A percentile compares a stretch with the other conserved stretches of the same genome.
phyloP scores from a whole-genome alignment of 768 basidiomycete genomes.

The Pleurotus citrinopileatus region DNA sequence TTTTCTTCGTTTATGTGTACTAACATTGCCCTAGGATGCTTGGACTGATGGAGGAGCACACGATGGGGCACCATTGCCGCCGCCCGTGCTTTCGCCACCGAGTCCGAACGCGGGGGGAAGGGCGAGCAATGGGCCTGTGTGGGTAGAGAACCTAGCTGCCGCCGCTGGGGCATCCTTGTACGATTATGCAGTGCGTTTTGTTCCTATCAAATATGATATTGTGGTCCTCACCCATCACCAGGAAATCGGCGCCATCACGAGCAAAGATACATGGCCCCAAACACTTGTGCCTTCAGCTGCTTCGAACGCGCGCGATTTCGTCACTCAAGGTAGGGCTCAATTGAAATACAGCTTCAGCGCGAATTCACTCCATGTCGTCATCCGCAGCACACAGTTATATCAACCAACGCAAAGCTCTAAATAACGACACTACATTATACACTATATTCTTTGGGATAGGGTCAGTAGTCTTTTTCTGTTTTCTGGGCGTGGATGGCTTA shows the following conservation, averaged over 20 bases:
- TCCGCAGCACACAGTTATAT: conserved; percentile 20
- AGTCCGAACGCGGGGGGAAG: conserved; percentile 47
- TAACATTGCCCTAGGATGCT: conserved; percentile 30
- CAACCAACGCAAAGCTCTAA: conserved; percentile 18
- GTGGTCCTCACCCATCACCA: not conserved
- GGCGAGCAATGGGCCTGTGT: conserved; percentile 47
- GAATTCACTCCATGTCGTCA: not conserved
- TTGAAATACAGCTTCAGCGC: not conserved
- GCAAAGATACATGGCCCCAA: conserved; percentile 21
- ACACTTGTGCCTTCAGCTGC: not conserved
- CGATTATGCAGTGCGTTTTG: conserved; percentile 45
- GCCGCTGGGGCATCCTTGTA: conserved; percentile 36
- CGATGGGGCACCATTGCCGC: conserved; percentile 39
- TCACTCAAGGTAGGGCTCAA: conserved; percentile 24
- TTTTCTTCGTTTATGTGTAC: conserved; percentile 12
- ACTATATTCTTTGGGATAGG: conserved; percentile 53
- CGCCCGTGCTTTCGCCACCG: conserved; percentile 39
- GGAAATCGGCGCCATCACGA: conserved; percentile 27
- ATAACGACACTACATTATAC: conserved; percentile 45
- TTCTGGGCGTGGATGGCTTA: not conserved
- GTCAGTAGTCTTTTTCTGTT: conserved; percentile 24
- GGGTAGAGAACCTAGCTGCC: conserved; percentile 46
- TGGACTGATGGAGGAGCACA: conserved; percentile 35
- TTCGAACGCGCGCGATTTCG: conserved; percentile 18
- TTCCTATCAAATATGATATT: not conserved